Percentiles rank a stretch among this genome's conserved stretches.
These are phyloP conservation scores for Phytophthora pisi DNA, from an alignment of 352 stramenopile genomes.

Conservation along the genomic window DNA sequence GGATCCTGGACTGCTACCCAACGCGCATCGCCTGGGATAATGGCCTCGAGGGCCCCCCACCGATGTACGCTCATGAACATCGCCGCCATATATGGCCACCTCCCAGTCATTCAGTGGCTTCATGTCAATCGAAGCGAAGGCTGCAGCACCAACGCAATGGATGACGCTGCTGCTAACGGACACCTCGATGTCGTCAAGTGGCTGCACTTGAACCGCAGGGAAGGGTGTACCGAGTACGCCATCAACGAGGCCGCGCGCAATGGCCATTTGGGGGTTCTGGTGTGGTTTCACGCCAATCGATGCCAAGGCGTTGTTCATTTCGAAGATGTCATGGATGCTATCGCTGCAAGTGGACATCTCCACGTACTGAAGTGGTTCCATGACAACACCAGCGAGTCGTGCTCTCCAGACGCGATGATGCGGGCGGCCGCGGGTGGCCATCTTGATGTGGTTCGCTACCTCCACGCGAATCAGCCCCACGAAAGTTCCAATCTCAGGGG, in stretches of 20 bases:
- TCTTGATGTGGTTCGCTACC: background rate
- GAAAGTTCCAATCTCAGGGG: too few species aligned
- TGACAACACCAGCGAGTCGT: background rate
- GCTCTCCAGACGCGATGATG: background rate
- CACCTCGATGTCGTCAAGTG: background rate
- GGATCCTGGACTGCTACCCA: slow-evolving; percentile 1
- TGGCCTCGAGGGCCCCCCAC: background rate
- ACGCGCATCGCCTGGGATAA: background rate
- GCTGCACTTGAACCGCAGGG: slow-evolving; percentile 3
- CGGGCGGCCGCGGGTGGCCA: background rate
- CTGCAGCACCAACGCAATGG: background rate
- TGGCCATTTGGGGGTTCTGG: background rate
- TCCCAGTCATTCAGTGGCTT: slow-evolving; percentile 3
- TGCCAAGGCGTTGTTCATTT: background rate
- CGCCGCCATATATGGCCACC: background rate
- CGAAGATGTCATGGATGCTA: too few species aligned
- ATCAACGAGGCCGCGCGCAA: background rate
- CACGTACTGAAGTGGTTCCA: too few species aligned
- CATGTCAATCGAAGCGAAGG: background rate
- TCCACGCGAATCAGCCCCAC: too few species aligned
- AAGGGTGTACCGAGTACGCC: background rate
- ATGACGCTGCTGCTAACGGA: background rate
- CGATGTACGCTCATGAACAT: background rate
- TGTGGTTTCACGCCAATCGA: slow-evolving; percentile 5
- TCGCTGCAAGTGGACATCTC: too few species aligned